A percentile compares a stretch with the other conserved stretches of the same genome.
These are phyloP conservation scores for Oryza glaberrima DNA, from an alignment of 176 grass and related monocot species.

Conservation along the genomic window DNA sequence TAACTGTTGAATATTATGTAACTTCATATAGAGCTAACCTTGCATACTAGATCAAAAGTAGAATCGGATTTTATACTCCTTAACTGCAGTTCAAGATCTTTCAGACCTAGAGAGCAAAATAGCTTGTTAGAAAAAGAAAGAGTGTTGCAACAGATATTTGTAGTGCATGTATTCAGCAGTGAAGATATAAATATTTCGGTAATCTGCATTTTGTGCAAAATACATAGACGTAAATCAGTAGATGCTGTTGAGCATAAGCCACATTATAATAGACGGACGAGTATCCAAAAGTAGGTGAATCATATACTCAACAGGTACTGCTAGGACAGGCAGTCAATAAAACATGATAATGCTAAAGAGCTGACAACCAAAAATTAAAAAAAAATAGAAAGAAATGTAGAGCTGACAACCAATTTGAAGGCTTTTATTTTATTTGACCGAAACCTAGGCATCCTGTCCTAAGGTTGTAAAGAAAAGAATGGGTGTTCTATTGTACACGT, in stretches of 20 bases:
- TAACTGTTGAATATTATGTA: constrained; percentile 27
- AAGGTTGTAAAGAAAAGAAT: not conserved
- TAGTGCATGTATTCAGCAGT: not conserved
- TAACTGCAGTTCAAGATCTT: constrained; percentile 62
- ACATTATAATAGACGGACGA: constrained; percentile 1
- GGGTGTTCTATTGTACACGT: not conserved
- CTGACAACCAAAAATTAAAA: not conserved
- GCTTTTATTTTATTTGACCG: not conserved
- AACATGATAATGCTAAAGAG: not conserved
- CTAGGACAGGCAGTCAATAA: not conserved
- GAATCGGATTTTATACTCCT: constrained; percentile 47
- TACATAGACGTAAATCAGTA: not conserved
- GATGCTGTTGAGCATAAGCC: not conserved
- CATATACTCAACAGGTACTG: not conserved
- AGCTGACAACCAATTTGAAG: not conserved
- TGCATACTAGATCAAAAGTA: constrained; percentile 86
- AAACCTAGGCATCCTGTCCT: constrained; percentile 17
- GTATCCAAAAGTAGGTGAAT: not conserved
- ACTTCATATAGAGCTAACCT: constrained; percentile 54
- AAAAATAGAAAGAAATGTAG: not conserved
- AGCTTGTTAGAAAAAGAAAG: constrained; percentile 33
- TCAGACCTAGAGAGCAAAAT: constrained; percentile 52
- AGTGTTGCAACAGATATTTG: constrained; percentile 24
- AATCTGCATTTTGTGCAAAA: constrained; percentile 17
- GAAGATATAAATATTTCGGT: constrained; percentile 33